Evolutionary conservation across 805 yeast genomes (phyloP).

Genomic region (Starmerella riodocensis): DNA sequence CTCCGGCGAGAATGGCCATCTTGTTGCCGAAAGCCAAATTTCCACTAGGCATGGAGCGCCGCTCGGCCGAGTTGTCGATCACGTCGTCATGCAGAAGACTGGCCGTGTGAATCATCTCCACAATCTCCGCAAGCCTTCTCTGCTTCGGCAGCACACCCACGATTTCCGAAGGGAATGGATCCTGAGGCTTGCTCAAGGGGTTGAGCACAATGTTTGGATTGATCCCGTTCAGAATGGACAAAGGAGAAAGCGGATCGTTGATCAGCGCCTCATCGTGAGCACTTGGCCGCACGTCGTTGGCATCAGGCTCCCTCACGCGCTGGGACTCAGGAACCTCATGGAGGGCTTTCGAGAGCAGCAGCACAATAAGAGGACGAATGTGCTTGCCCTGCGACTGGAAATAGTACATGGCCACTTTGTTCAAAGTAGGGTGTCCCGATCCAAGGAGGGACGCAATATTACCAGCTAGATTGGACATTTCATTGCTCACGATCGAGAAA

Average conservation of each 20-base stretch:
- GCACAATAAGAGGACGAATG: conserved; percentile 79
- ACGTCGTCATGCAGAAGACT: conserved; percentile 93
- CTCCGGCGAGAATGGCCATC: conserved; percentile 96
- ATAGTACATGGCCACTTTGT: conserved; percentile 85
- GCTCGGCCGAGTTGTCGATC: conserved; percentile 70
- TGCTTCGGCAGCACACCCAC: conserved; percentile 88
- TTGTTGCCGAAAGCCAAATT: conserved; percentile 90
- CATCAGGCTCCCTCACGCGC: conserved; percentile 47
- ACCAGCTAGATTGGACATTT: conserved; percentile 77
- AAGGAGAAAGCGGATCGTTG: conserved; percentile 51
- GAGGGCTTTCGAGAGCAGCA: conserved; percentile 69
- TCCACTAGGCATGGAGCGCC: conserved; percentile 85
- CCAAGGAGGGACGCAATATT: conserved; percentile 81
- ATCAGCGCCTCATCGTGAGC: conserved; percentile 22
- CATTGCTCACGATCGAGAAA: conserved; percentile 77
- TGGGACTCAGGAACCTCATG: conserved; percentile 53
- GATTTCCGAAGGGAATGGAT: conserved; percentile 47
- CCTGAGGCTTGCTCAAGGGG: conserved; percentile 74
- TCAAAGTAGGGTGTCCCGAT: conserved; percentile 84
- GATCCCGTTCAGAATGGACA: conserved; percentile 74
- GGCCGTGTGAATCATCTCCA: conserved; percentile 97
- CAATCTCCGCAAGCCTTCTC: conserved; percentile 89
- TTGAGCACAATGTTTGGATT: conserved; percentile 68
- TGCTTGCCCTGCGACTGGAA: conserved; percentile 95
- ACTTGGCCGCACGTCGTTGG: conserved; percentile 23